Base-by-base conservation (phyloP, 2,329 filamentous ascomycete species). In the Anisogramma anomala region DNA sequence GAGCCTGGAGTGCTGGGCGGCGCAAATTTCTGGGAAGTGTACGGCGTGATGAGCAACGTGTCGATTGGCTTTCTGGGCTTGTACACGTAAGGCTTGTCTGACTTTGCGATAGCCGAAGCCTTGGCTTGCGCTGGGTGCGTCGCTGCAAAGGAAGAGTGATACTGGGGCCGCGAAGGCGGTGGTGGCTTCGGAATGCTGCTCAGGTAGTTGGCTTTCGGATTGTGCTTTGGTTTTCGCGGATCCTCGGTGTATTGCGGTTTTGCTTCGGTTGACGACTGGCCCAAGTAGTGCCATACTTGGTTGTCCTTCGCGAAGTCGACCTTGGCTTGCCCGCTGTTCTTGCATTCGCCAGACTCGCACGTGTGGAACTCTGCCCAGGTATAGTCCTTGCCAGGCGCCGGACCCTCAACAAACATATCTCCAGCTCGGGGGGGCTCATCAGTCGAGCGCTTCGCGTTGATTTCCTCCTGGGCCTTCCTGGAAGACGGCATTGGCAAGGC, bases 191-290 rank as follows among this genome's bases (percentile, higher is more conserved):
- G 76, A 39, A 86, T 65, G 2, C 80, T 79, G 33, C 85, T 80
- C 55, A 87, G 59, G 59, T 82, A 88, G 55, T 82, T 83, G 50
- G 77, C 79, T 60, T 74, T 79, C 2, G 70, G 64, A 45, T 85
- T 84, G 58, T 85, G 71, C 33, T 65, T 65, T n/a, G 62, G 69
- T 10, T 61, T 68, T 7, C 54, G 48, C 32, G 72, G 75, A 61
- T 94, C 79, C 53, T 91, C 84, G 4, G 88, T 94, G 62, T 91
- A 98, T 58, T 93, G 86, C 19, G 87, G 81, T 59, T 81, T 87
- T 40, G 86, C 83, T 55, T 96, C 89, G 6, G 89, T 95, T 17
- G 89, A 96, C 15, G 73, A 75, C 57, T 77, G 77, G 23, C 85
- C 85, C 46, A 98, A 71, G 58, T 95, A 96, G 63, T 86, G 75